A percentile compares a stretch with the other conserved stretches of the same genome.
phyloP scores from a whole-genome alignment of 164 flowering plant species.

The Buxus sempervirens region DNA sequence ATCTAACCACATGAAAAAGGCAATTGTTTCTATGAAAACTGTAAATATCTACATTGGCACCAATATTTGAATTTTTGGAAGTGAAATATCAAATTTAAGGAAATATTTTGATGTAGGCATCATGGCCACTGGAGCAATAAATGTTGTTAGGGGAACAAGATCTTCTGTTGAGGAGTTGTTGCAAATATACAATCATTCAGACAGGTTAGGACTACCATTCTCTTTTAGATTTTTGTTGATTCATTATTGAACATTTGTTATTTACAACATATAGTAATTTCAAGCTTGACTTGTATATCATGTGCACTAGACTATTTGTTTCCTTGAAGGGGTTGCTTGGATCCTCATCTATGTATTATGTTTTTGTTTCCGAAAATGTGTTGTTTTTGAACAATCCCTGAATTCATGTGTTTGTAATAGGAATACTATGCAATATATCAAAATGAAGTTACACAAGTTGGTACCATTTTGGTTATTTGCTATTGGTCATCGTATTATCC shows the following conservation, averaged over 20 bases:
- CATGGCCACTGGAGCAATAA: conserved; percentile 90
- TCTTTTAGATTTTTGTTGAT: neutral
- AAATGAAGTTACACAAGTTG: too few relatives aligned
- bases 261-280: neutral
- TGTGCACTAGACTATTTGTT: neutral
- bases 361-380: too few relatives aligned
- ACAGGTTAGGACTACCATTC: conserved; percentile 48
- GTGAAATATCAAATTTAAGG: conserved; percentile 1
- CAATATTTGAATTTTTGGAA: neutral
- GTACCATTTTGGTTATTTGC: too few relatives aligned
- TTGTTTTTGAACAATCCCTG: too few relatives aligned
- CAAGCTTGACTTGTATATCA: neutral
- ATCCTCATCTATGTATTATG: neutral
- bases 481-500: too few relatives aligned
- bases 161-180: conserved; percentile 83
- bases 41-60: neutral
- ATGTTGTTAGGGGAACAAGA: conserved; percentile 92
- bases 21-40: neutral
- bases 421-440: too few relatives aligned
- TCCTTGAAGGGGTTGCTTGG: neutral
- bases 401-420: too few relatives aligned
- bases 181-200: conserved; percentile 87
- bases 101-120: conserved; percentile 43
- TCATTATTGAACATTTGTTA: neutral
- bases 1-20: neutral